These are phyloP conservation scores for Fusarium tuaranense DNA, from an alignment of 2,329 filamentous ascomycete species.

Conservation along the genomic window DNA sequence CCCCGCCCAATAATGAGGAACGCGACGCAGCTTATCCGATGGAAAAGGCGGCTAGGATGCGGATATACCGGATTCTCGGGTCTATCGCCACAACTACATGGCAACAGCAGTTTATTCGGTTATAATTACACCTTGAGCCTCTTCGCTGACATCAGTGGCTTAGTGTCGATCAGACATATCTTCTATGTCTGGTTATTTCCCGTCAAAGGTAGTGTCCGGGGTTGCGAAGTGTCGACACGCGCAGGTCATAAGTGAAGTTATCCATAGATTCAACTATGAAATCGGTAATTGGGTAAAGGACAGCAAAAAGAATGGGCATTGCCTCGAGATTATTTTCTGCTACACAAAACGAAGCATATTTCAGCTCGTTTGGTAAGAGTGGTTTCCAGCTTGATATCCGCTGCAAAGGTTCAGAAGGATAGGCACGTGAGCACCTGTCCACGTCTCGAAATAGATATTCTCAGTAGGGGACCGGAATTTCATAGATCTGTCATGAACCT, in stretches of 20 bases:
- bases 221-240: too few relatives aligned
- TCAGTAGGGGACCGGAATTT: not conserved
- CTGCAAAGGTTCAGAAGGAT: not conserved
- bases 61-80: not conserved
- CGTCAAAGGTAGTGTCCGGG: too few relatives aligned
- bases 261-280: too few relatives aligned
- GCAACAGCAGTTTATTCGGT: not conserved
- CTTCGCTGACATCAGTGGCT: not conserved
- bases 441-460: not conserved
- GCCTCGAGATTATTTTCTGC: not conserved
- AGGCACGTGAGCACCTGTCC: not conserved
- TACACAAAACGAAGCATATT: not conserved
- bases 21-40: not conserved
- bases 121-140: not conserved
- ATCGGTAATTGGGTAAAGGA: too few relatives aligned
- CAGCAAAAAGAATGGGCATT: not conserved
- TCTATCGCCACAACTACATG: not conserved
- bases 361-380: not conserved
- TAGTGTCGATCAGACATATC: not conserved
- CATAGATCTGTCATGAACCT: not conserved
- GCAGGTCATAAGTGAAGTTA: too few relatives aligned
- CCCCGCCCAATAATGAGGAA: not conserved
- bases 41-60: not conserved
- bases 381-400: not conserved
- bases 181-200: not conserved